Evolutionary conservation across 2,329 filamentous ascomycete species (phyloP).

Genomic region (Colletotrichum aenigma): DNA sequence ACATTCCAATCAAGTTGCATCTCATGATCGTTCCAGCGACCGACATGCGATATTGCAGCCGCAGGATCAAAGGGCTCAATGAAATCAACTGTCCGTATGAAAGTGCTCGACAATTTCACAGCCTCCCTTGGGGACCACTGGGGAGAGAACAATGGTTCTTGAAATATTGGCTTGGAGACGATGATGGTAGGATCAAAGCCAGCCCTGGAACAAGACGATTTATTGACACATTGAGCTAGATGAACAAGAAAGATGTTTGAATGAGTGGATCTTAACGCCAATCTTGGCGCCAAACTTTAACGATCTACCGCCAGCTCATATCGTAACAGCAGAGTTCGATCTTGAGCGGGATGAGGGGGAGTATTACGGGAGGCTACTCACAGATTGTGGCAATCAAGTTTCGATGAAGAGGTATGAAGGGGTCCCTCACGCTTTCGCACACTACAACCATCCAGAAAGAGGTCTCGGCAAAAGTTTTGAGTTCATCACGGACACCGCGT

Average conservation of each 20-base stretch:
- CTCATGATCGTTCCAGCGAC: constrained; percentile 34
- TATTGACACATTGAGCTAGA: not conserved
- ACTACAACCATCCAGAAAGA: constrained; percentile 30
- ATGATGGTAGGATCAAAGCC: constrained; percentile 22
- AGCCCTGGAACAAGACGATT: too few relatives aligned
- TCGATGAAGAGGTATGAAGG: constrained; percentile 30
- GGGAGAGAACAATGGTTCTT: constrained; percentile 35
- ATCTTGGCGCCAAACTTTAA: constrained; percentile 30
- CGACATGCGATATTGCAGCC: constrained; percentile 33
- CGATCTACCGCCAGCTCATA: constrained; percentile 30
- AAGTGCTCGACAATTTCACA: constrained; percentile 27
- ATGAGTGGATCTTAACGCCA: not conserved
- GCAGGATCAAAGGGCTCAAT: constrained; percentile 17
- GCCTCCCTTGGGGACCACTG: constrained; percentile 31
- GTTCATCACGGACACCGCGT: constrained; percentile 28
- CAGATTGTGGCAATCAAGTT: constrained; percentile 26
- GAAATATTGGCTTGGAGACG: constrained; percentile 32
- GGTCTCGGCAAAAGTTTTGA: constrained; percentile 28
- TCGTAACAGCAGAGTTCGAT: constrained; percentile 39
- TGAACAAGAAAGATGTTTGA: not conserved
- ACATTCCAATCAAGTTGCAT: constrained; percentile 30
- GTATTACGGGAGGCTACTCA: constrained; percentile 25
- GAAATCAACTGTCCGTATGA: constrained; percentile 25
- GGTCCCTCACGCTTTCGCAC: constrained; percentile 31
- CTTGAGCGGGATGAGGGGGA: constrained; percentile 37